Evolutionary conservation across 2,329 filamentous ascomycete genomes (phyloP), one percentile per base, ranked within the genome.

Genomic region (Lojkania enalia): DNA sequence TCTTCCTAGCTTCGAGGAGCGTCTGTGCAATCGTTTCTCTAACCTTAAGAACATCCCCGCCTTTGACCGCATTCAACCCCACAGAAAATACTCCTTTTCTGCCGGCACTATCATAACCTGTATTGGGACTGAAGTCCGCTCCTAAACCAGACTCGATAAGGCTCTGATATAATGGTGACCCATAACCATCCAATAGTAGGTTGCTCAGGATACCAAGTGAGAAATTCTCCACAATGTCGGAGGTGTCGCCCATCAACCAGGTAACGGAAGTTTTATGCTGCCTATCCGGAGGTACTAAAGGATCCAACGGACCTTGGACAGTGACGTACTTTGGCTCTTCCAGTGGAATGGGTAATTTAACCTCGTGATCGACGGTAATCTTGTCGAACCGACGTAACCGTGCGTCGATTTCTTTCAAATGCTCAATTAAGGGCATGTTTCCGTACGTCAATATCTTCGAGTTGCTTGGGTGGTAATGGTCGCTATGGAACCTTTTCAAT

Each of bases 401-500:
- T 7, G 83, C 78, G 60, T 92, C 82, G 20, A 97, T 79, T 60
- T 94, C 87, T 64, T 82, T 77, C 39, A 97, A 70, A 65, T 99
- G 94, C 42, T 89, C 86, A 2, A 77, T 77, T 48, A 99, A 74
- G 1, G 90, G 87, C 82, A 97, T 90, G 63, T 96, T 86, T 39
- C 94, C 94, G 58, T 99, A 99, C 0, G 94, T 96, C 62, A 97
- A 84, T 32, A 99, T 79, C 72, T 96, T 97, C 35, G 92, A 87
- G 70, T 99, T 99, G 73, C 90, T 97, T 0, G 94, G 94, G 69
- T 99, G 92, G 68, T 99, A 99, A 71, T 99, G 90, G 55, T 90
- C 83, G 32, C 85, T 85, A 55, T 97, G 95, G 69, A 96, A 99
- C 31, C 86, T 82, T 63, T 85, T 87, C 38, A 99, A 77, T 67